Conservation (phyloP, 1,284 basidiomycete species). For the Ganoderma sinense region DNA sequence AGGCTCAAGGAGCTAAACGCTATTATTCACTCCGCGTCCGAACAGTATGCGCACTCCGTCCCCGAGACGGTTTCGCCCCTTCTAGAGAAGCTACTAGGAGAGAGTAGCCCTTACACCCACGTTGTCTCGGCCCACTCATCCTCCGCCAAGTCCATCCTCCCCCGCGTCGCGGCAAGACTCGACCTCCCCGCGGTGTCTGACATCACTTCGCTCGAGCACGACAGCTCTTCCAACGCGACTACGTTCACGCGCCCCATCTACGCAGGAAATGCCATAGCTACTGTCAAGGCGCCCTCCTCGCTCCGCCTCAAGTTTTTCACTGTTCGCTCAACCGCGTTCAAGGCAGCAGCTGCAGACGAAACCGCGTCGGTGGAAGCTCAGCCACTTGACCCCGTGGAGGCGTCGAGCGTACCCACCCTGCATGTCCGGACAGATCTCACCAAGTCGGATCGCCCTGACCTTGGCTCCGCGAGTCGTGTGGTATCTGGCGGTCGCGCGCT, state of each 20-base stretch:
- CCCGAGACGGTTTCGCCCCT: constrained; percentile 54
- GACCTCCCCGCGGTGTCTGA: constrained; percentile 92
- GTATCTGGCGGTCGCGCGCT: constrained; percentile 97
- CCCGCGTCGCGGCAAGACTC: constrained; percentile 89
- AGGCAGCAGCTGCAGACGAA: constrained; percentile 67
- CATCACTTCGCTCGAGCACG: constrained; percentile 85
- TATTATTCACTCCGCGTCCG: constrained; percentile 51
- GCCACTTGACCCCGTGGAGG: constrained; percentile 73
- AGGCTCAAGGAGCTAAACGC: constrained; percentile 57
- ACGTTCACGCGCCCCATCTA: constrained; percentile 96
- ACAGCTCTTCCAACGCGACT: constrained; percentile 72
- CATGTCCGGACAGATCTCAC: constrained; percentile 89
- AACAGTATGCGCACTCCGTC: constrained; percentile 56
- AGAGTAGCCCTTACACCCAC: constrained; percentile 77
- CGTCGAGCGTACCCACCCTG: constrained; percentile 68
- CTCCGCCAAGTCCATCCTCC: constrained; percentile 79
- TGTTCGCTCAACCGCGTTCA: constrained; percentile 94
- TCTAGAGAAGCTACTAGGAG: constrained; percentile 48
- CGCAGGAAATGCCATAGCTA: constrained; percentile 97
- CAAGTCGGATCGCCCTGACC: constrained; percentile 93
- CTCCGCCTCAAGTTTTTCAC: constrained; percentile 94
- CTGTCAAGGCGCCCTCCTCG: constrained; percentile 80
- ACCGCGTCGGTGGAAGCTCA: constrained; percentile 65
- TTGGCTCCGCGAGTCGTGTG: constrained; percentile 87
- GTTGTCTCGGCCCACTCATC: constrained; percentile 86